Base-by-base conservation (phyloP, 495 filamentous ascomycete species). In the Aspergillus cristatus region DNA sequence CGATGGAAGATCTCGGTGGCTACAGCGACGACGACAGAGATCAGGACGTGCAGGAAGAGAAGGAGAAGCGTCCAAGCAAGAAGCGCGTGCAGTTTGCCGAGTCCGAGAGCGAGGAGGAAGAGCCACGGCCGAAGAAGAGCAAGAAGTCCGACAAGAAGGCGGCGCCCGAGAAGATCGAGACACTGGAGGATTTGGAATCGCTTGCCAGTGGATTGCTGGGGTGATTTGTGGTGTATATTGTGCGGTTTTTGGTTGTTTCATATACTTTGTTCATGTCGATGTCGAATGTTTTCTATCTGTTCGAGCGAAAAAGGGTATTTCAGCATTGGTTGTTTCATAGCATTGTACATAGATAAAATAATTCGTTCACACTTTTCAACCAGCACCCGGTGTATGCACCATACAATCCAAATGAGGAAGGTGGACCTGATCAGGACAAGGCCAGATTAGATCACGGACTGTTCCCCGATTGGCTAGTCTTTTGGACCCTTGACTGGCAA, bases 121-220 rank as follows among this genome's bases (percentile, higher is more conserved):
- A 70, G 32, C 51, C 57, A 42, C 54, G 63, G 50, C 54, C 62
- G 44, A 70, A 65, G 53, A 66, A 60, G 37, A 48, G 46, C 35
- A 62, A 57, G 51, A 74, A 69, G 57, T 53, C 56, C 50, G 37
- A 36, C 34, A 8, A 24, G 31, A 45, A 41, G 34, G 36, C 40
- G 34, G 66, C 72, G 42, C 67, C 66, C 16, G 63, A 76, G 28
- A 77, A 82, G 59, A 85, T 86, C 38, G 78, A 89, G 58, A 94
- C 82, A 16, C 58, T 95, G 63, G 84, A 90, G 50, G 86, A 95
- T 70, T 65, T 95, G 56, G 90, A 97, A 62, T 79, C 81, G 37
- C 51, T 94, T 72, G 90, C 90, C 46, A 76, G 81, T 45, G 87
- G 85, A 1, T 63, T 96, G 53, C 67, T 97, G 51, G 81, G 73